Evolutionary conservation across 1,284 basidiomycete genomes (phyloP), one percentile per base, ranked within the genome.

Genomic region (Volvariella volvacea): DNA sequence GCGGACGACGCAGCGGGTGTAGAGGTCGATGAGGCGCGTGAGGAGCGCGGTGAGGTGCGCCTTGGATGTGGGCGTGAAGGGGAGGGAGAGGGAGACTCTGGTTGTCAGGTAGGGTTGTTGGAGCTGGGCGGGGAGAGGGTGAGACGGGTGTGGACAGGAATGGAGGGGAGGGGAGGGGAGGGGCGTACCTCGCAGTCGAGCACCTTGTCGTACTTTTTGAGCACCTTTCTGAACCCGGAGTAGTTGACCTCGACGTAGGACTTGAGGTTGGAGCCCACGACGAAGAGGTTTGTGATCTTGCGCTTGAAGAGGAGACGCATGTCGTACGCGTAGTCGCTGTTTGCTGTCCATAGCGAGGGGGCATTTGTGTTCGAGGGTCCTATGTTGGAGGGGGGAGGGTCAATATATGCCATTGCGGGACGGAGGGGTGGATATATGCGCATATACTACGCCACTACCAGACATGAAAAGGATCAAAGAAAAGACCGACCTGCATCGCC

Each of bases 201-300:
- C 52, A 96, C 90, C 65, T 98, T 98, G 75, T 98, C 95, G 59
- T 96, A 97, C 87, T 98, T 98, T 66, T 99, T 99, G 56, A 97
- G 62, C 32, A 97, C 95, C 73, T 99, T 98, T 55, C 92, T 81
- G 67, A 98, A 92, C 0, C 94, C 96, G 0, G 90, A 90, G 58
- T 91, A 78, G 65, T 99, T 99, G 45, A 98, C 74, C 55, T 97
- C 90, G 41, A 93, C 83, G 55, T 93, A 99, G n/a, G 92, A 88
- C 61, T 80, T 81, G 46, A 98, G 74, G 30, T 89, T 86, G n/a
- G 85, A 87, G 39, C 88, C 73, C 1, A 82, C 74, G 33, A 93
- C 83, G 62, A 90, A 97, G n/a, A 94, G 71, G 39, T 77, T 83
- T 1, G 90, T 90, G 48, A 98, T 92, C 51, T 87, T 76, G 49